Conservation (phyloP, 805 yeast genomes). For the Suhomyces canberraensis region DNA sequence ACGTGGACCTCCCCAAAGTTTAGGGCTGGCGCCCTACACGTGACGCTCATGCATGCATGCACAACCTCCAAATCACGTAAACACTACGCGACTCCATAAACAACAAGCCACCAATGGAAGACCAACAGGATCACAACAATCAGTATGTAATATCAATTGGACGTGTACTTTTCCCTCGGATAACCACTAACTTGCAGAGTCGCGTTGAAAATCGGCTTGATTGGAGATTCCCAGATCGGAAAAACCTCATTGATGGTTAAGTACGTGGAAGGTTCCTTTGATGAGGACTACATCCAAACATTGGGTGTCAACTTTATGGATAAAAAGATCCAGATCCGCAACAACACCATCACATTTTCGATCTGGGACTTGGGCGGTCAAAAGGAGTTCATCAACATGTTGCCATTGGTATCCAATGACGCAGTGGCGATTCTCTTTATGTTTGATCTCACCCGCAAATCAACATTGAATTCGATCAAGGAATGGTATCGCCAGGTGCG, state of each 20-base stretch:
- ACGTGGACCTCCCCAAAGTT: too few relatives aligned
- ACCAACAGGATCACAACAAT: slow-evolving; percentile 30
- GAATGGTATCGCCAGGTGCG: slow-evolving; percentile 95
- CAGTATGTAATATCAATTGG: slow-evolving; percentile 27
- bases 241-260: slow-evolving; percentile 95
- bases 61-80: background rate
- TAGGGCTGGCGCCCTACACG: too few relatives aligned
- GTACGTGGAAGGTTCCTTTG: slow-evolving; percentile 92
- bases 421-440: slow-evolving; percentile 88
- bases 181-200: slow-evolving; percentile 32
- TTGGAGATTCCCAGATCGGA: slow-evolving; percentile 96
- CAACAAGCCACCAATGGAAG: slow-evolving; percentile 5
- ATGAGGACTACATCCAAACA: slow-evolving; percentile 89
- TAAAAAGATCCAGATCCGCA: slow-evolving; percentile 75
- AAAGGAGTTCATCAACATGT: slow-evolving; percentile 90
- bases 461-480: slow-evolving; percentile 81
- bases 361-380: slow-evolving; percentile 98
- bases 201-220: slow-evolving; percentile 81
- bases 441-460: slow-evolving; percentile 83
- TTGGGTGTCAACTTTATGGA: slow-evolving; percentile 95
- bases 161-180: background rate
- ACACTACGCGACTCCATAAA: background rate
- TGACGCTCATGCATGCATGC: too few relatives aligned
- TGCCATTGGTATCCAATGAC: slow-evolving; percentile 87
- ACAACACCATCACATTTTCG: slow-evolving; percentile 84